Evolutionary conservation across 1,139 yeast species (phyloP).

Genomic region (Taphrina confusa): DNA sequence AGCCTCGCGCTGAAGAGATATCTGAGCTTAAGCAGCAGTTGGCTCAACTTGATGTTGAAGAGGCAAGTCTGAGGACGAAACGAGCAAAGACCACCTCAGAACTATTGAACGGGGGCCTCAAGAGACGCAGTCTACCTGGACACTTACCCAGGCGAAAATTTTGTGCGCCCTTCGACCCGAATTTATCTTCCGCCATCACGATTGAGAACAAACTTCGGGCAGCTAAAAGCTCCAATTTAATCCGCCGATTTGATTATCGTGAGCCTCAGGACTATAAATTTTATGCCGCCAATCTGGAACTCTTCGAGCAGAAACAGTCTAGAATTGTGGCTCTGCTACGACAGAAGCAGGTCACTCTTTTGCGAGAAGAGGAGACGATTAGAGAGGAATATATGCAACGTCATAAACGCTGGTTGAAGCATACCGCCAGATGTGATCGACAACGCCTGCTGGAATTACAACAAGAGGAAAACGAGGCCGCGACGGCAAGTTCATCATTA

Average conservation of each 20-base stretch:
- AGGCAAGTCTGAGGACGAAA: neutral
- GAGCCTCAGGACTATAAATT: slow-evolving; percentile 22
- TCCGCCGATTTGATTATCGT: slow-evolving; percentile 2
- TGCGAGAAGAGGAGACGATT: slow-evolving; percentile 1
- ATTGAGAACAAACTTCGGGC: neutral
- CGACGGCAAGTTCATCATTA: neutral
- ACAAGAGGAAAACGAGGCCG: slow-evolving; percentile 25
- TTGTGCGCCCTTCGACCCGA: neutral
- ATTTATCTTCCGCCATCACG: neutral
- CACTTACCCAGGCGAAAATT: neutral
- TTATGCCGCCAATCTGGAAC: slow-evolving; percentile 3
- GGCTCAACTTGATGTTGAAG: neutral
- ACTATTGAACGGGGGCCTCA: neutral
- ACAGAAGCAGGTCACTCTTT: neutral
- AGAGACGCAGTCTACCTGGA: neutral
- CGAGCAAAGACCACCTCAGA: neutral
- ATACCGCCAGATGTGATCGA: slow-evolving; percentile 21
- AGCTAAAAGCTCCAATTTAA: neutral
- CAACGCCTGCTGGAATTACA: slow-evolving; percentile 25
- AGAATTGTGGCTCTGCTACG: neutral
- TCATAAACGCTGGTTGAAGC: slow-evolving; percentile 11
- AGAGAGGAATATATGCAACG: slow-evolving; percentile 15
- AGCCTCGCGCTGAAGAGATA: too few relatives aligned
- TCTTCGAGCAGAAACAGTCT: slow-evolving; percentile 5
- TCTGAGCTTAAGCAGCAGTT: neutral